These are phyloP conservation scores for Skeletonema tropicum DNA, from an alignment of 108 stramenopile species.

Conservation along the genomic window DNA sequence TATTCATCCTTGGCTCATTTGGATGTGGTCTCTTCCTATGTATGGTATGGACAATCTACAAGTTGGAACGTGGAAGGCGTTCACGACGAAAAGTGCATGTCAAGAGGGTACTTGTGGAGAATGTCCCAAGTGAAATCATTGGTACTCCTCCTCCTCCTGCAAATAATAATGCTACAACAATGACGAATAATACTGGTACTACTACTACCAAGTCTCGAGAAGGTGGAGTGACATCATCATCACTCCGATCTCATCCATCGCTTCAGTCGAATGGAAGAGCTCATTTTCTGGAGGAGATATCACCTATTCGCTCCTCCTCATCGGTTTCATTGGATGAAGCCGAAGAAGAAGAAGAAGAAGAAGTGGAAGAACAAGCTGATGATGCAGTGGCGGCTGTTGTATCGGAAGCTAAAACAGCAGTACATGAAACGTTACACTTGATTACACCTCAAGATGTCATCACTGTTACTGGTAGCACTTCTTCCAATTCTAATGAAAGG, in stretches of 20 bases:
- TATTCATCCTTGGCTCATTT: conserved; percentile 10
- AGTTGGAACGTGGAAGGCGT: not conserved
- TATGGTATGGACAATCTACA: conserved; percentile 16
- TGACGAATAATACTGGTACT: not conserved
- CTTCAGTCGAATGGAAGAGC: not conserved
- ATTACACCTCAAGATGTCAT: not conserved
- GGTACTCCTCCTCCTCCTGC: not conserved
- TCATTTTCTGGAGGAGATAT: not conserved
- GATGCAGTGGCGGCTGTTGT: too few species aligned
- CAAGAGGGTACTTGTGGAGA: not conserved
- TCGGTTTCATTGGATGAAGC: not conserved
- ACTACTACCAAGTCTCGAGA: not conserved
- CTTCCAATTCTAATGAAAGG: not conserved
- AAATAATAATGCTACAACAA: too few species aligned
- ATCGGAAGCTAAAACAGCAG: not conserved
- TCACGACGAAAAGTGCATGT: not conserved
- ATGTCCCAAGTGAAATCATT: conserved; percentile 5
- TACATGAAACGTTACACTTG: not conserved
- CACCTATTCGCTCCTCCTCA: conserved; percentile 3
- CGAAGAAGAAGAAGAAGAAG: not conserved
- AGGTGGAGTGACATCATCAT: not conserved
- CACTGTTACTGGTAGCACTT: not conserved
- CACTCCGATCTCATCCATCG: not conserved
- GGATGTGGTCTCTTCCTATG: conserved; percentile 9
- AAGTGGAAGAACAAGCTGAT: too few species aligned